Base-by-base conservation (phyloP, 495 filamentous ascomycete genomes). In the Penicillium longicatenatum region DNA sequence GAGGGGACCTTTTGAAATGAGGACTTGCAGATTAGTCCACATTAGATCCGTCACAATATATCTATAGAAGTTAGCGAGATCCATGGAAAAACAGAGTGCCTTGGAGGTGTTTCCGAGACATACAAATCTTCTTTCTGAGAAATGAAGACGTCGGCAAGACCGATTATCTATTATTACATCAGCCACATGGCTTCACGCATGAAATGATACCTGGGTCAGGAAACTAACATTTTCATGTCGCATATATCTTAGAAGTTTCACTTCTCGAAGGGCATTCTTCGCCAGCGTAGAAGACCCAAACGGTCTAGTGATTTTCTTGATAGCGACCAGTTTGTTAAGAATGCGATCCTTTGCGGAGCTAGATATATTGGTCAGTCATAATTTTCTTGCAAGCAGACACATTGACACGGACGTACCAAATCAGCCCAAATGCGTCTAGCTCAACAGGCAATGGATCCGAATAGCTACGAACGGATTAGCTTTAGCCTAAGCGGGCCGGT, bases 231-330 rank as follows among this genome's bases (percentile, higher is more conserved):
- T 97, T 72, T 96, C 92, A 74, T 97, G 92, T 64, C 82, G 85
- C 52, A 97, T 74, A 67, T 96, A 91, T 79, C 95, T 93, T 58
- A 96, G 74, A 50, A 96, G 79, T 79, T 96, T 96, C 68, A 97
- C 78, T 67, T 97, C 92, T 52, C 92, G 84, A 67, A 95, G 94
- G 16, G 92, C 95, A 60, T 90, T 78, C 79, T 96, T 95, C 8
- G 92, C 90, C 37, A 95, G 76, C 31, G 93, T 90, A 3, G 92
- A 89, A 10, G 92, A 94, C 76, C 89, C 91, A 75, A 97, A 96
- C 7, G 92, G 92, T 79, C 94, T 94, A 86, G 94, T 93, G 64
- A 97, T 95, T 81, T 96, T 97, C 83, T 96, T 96, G 62, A 97
- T 88, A 31, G 92, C 92, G 44, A 97, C 92, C 73, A 87, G 86